A percentile compares a stretch with the other conserved stretches of the same genome.
phyloP scores from a whole-genome alignment of 768 basidiomycete genomes.

The Boletus bicolor region DNA sequence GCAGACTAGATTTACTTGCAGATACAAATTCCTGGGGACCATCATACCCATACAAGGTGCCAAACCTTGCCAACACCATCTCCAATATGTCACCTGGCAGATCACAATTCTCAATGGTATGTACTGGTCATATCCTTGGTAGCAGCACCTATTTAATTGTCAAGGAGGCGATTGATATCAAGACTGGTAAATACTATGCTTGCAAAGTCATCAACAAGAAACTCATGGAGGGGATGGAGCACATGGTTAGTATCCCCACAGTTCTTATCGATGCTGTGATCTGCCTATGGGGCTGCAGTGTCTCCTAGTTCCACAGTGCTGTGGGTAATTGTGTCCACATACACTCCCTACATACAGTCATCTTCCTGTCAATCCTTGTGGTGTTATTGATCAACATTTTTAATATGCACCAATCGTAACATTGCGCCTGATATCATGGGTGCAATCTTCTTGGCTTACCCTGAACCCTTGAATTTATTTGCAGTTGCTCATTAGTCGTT shows the following conservation, averaged over 20 bases:
- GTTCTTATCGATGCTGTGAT: constrained; percentile 9
- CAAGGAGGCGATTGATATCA: constrained; percentile 92
- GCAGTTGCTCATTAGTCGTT: constrained; percentile 7
- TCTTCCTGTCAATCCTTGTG: not conserved
- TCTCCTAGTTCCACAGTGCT: not conserved
- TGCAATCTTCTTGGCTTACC: constrained; percentile 3
- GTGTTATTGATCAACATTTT: constrained; percentile 8
- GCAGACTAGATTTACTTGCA: no score
- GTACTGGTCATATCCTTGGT: constrained; percentile 79
- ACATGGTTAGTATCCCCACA: constrained; percentile 67
- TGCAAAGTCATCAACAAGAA: constrained; percentile 99
- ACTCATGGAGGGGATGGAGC: constrained; percentile 95
- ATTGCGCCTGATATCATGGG: not conserved
- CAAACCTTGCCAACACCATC: no score
- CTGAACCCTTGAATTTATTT: constrained; percentile 13
- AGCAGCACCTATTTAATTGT: constrained; percentile 95
- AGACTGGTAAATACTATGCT: constrained; percentile 91
- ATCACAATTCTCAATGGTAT: not conserved
- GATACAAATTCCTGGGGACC: no score
- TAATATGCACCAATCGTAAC: constrained; percentile 12
- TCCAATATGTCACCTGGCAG: no score
- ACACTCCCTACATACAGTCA: not conserved
- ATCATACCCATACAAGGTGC: no score
- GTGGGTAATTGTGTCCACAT: constrained; percentile 1
- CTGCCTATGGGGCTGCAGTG: not conserved